Evolutionary conservation across 1,284 basidiomycete genomes (phyloP), one percentile per base, ranked within the genome.

Genomic region (Leccinum angustisporum): DNA sequence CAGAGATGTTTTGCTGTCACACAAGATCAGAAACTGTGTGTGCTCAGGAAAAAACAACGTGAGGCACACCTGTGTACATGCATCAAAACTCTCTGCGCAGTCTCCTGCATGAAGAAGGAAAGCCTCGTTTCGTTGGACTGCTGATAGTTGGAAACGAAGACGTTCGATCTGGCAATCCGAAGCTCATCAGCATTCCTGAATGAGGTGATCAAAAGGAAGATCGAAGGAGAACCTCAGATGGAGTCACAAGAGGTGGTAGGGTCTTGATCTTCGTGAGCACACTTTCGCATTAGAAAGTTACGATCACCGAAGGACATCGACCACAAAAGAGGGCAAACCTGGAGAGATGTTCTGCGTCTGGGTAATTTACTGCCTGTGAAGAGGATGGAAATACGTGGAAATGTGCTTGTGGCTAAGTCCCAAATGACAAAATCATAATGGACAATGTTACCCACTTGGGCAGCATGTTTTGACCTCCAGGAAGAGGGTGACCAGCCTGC

Each of bases 21-120:
- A 27, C 54, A n/a, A 10, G 25, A 27, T 64, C 43, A 60, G 40
- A 50, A 60, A 56, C 2, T 0, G 3, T 7, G 10, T 21, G 18
- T 30, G 5, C 31, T n/a, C 36, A 18, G n/a, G 30, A 7, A 50
- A 14, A 46, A 55, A 50, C 54, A 56, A n/a, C 6, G 21, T 6
- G 36, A 53, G 16, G 56, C 57, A 51, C 34, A 93, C 93, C 68
- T 92, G 85, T 0, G 93, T 95, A 73, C 94, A 95, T 1, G 93
- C 92, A 68, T 94, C 91, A 70, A 97, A 96, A 72, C 92, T 91
- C 76, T 97, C 96, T 25, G 96, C 97, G 70, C 96, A 99, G 74
- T 99, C 97, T 10, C 97, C 97, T 2, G 96, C 95, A 67, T 99
- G 97, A 0, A 99, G 84, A 33, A 99, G 82, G 77, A 99, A 99